Evolutionary conservation across 345 rosid species (phyloP), one percentile per base, ranked within the genome.

Genomic region (Arabidopsis arenosa): DNA sequence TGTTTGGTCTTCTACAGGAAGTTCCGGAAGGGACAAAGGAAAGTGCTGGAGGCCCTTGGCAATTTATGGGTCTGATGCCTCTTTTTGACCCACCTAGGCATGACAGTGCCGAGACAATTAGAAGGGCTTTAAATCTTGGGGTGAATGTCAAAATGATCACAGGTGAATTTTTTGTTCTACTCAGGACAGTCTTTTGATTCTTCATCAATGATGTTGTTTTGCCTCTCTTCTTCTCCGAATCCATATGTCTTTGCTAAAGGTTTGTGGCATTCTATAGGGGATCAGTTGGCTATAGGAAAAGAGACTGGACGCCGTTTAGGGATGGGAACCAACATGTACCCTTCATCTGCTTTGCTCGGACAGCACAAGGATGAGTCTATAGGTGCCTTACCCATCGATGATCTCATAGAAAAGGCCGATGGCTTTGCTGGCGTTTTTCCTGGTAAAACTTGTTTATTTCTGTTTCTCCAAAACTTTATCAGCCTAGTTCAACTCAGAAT

Each of bases 341-440:
- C 99, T 56, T 86, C 99, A 21, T 92, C 99, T 73, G 91, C 98
- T 70, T 83, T 95, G 80, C 85, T 95, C 43, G 98, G 99, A 68
- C 98, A 95, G 73, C 80, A 89, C 82, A 94, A 94, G 80, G 98
- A 90, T 75, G 98, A 92, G 83, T 92, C 99, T 14, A 89, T 95
- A 40, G 97, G 68, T 67, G 89, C 96, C 55, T 83, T 94, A 74
- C 98, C 98, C 6, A 67, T 95, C n/a, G 98, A 95, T 80, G 99
- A 95, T 81, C 87, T 95, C 72, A 95, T 95, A 41, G 99, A 95
- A 76, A 90, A 92, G 73, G 99, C 99, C 37, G 99, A 95, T 86
- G 99, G 99, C n/a, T 95, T 95, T 83, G 99, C 98, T 80, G 99
- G 99, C 13, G 98, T 95, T 66, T 95, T 95, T 77, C 99, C 99